phyloP scores from a whole-genome alignment of 2,329 filamentous ascomycete species.

The Fusarium sp. region DNA sequence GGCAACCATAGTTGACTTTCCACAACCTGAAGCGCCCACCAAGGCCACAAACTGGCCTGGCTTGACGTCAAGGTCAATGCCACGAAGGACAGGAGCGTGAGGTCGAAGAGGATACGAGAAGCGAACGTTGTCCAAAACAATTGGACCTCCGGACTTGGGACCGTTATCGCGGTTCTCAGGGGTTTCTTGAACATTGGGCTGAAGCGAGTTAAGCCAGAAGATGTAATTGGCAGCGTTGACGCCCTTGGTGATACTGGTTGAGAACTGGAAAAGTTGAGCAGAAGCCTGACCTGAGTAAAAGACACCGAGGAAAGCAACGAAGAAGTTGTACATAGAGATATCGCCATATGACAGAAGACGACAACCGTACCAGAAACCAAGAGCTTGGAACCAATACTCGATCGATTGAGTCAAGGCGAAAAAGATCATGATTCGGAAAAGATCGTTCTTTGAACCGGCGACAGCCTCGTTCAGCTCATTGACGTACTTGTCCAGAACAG shows the following conservation, averaged over 20 bases:
- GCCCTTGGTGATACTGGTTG: slow-evolving; percentile 64
- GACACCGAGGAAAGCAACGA: slow-evolving; percentile 64
- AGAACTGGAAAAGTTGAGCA: slow-evolving; percentile 58
- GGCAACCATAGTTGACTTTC: slow-evolving; percentile 71
- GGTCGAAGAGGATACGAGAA: slow-evolving; percentile 71
- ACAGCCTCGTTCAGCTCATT: slow-evolving; percentile 48
- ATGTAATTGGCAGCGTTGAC: slow-evolving; percentile 62
- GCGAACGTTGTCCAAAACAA: slow-evolving; percentile 65
- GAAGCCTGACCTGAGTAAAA: slow-evolving; percentile 59
- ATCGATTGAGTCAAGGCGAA: slow-evolving; percentile 54
- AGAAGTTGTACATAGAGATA: slow-evolving; percentile 63
- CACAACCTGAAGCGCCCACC: slow-evolving; percentile 65
- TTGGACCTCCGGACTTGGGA: slow-evolving; percentile 49
- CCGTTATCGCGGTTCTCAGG: slow-evolving; percentile 52
- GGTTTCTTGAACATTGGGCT: slow-evolving; percentile 57
- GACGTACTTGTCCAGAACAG: slow-evolving; percentile 48
- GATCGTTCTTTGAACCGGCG: slow-evolving; percentile 45
- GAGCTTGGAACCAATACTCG: slow-evolving; percentile 54
- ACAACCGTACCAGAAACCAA: slow-evolving; percentile 57
- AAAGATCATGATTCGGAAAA: slow-evolving; percentile 51
- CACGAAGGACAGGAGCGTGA: slow-evolving; percentile 54
- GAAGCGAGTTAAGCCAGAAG: slow-evolving; percentile 58
- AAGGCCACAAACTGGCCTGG: slow-evolving; percentile 64
- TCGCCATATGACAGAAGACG: slow-evolving; percentile 54
- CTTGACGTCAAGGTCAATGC: slow-evolving; percentile 52